These are phyloP conservation scores for Coelastrella sp. DNA, from an alignment of 139 green algal genomes.

Conservation along the genomic window DNA sequence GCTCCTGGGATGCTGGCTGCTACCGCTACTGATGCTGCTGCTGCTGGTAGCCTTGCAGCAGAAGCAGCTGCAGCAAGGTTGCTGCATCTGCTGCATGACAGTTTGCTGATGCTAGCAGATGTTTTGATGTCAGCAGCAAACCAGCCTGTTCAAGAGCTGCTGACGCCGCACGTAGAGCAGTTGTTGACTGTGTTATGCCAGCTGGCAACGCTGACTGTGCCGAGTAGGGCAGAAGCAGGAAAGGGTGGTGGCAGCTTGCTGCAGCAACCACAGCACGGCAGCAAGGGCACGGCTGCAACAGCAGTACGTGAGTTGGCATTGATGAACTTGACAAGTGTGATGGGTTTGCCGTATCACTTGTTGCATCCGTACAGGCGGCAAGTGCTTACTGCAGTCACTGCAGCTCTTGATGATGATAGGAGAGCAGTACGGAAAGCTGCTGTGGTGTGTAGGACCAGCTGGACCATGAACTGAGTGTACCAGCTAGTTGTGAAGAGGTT, in stretches of 20 bases:
- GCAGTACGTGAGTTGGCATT: conserved; percentile 39
- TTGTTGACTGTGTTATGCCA: not conserved
- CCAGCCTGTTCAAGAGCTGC: not conserved
- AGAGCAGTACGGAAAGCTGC: conserved; percentile 38
- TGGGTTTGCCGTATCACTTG: conserved; percentile 43
- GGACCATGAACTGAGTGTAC: conserved; percentile 19
- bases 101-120: conserved; percentile 14
- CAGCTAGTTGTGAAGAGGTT: not conserved
- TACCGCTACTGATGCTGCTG: not conserved
- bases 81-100: conserved; percentile 28
- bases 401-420: conserved; percentile 42
- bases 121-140: not conserved
- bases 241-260: not conserved
- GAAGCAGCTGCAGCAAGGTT: not conserved
- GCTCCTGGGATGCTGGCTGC: not conserved
- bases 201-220: conserved; percentile 1
- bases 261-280: not conserved
- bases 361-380: conserved; percentile 35
- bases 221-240: not conserved
- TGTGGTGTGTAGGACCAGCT: conserved; percentile 10
- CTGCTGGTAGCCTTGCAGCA: not conserved
- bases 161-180: not conserved
- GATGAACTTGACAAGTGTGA: conserved; percentile 11
- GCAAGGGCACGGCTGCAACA: not conserved
- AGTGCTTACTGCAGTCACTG: conserved; percentile 34